These are phyloP conservation scores for Uronychia binucleata DNA, from an alignment of 73 alveolate genomes.

Conservation along the genomic window DNA sequence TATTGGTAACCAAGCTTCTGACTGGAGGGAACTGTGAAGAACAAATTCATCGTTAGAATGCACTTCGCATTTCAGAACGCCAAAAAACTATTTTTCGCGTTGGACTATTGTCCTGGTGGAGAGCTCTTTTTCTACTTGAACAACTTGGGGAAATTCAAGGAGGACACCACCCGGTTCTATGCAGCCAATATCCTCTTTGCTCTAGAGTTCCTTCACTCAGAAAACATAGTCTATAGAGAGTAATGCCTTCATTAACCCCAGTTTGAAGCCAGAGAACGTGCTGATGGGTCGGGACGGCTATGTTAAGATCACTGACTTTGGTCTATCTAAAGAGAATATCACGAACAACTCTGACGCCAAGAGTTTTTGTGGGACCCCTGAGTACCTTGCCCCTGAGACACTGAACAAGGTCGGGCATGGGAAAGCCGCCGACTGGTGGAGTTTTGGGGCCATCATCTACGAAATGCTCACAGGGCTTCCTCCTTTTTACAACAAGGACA, in stretches of 20 bases:
- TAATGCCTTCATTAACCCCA: not conserved
- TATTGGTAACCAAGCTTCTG: slow-evolving; percentile 2
- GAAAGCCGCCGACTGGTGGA: slow-evolving; percentile 84
- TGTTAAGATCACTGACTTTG: slow-evolving; percentile 76
- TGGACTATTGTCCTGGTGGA: slow-evolving; percentile 89
- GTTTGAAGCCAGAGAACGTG: slow-evolving; percentile 77
- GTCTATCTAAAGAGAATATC: slow-evolving; percentile 59
- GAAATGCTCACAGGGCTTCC: slow-evolving; percentile 77
- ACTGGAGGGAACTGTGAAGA: not conserved
- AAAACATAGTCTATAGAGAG: slow-evolving; percentile 68
- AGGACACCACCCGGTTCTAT: slow-evolving; percentile 17
- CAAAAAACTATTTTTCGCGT: slow-evolving; percentile 87
- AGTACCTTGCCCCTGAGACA: slow-evolving; percentile 96
- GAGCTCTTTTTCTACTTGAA: slow-evolving; percentile 28
- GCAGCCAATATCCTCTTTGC: slow-evolving; percentile 6
- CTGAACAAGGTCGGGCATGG: slow-evolving; percentile 73
- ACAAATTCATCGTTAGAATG: slow-evolving; percentile 79
- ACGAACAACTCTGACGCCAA: slow-evolving; percentile 41
- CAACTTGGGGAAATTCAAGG: not conserved
- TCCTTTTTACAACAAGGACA: slow-evolving; percentile 63
- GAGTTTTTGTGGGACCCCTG: slow-evolving; percentile 84
- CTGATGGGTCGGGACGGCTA: slow-evolving; percentile 67
- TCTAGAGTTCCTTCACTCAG: slow-evolving; percentile 30
- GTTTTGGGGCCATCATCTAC: slow-evolving; percentile 82
- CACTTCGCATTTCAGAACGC: slow-evolving; percentile 94